These are phyloP conservation scores for Lepidopterella palustris DNA, from an alignment of 495 filamentous ascomycete genomes.

Conservation along the genomic window DNA sequence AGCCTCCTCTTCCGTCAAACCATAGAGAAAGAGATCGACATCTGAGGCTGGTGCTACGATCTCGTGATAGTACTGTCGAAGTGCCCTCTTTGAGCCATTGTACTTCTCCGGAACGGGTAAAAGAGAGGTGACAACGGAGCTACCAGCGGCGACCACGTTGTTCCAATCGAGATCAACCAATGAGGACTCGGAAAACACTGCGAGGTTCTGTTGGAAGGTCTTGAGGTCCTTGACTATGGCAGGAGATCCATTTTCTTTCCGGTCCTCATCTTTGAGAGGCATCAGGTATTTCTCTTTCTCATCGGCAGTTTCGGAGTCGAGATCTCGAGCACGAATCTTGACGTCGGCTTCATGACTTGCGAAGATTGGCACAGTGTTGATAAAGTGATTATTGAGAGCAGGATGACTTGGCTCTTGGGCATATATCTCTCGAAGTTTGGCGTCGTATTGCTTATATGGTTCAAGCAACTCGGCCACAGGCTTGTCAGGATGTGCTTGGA, in stretches of 20 bases:
- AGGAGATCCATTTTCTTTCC: constrained; percentile 53
- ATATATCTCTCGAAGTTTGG: constrained; percentile 59
- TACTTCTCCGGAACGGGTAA: constrained; percentile 63
- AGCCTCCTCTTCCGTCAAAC: constrained; percentile 62
- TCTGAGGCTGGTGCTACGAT: constrained; percentile 74
- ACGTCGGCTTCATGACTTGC: constrained; percentile 49
- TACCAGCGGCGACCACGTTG: constrained; percentile 72
- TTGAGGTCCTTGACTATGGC: constrained; percentile 57
- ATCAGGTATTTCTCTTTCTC: constrained; percentile 65
- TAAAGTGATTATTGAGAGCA: constrained; percentile 49
- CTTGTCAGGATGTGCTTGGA: constrained; percentile 45
- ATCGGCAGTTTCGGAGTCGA: constrained; percentile 51
- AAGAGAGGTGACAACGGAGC: constrained; percentile 65
- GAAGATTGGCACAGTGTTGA: constrained; percentile 69
- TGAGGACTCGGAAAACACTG: constrained; percentile 64
- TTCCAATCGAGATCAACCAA: constrained; percentile 63
- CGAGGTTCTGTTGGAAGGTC: constrained; percentile 71
- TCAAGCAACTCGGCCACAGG: constrained; percentile 52
- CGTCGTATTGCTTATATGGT: constrained; percentile 65
- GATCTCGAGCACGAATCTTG: constrained; percentile 56
- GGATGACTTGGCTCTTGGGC: constrained; percentile 61
- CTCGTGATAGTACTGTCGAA: constrained; percentile 72
- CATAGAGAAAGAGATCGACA: constrained; percentile 79
- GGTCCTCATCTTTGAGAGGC: constrained; percentile 51
- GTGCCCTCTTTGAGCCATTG: constrained; percentile 54